Conservation (phyloP, 2,329 filamentous ascomycete species). For the Helminthosporium solani region DNA sequence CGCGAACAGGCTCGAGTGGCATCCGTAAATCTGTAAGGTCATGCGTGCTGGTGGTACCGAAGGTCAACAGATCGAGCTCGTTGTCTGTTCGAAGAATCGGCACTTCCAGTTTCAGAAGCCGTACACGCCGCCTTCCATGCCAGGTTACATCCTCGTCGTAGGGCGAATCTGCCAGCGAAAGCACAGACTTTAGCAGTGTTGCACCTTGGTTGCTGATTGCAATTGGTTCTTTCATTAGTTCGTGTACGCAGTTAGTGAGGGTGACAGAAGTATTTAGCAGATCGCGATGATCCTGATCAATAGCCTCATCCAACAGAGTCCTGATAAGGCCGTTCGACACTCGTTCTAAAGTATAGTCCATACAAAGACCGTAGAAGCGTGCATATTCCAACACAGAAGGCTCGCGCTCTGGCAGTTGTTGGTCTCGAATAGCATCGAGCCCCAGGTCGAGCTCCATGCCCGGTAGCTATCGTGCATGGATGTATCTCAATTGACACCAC, state of each 20-base stretch:
- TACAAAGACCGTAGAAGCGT: conserved; percentile 47
- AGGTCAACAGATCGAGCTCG: conserved; percentile 46
- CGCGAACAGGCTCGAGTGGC: conserved; percentile 36
- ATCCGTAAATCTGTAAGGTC: conserved; percentile 35
- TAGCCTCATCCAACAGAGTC: conserved; percentile 8
- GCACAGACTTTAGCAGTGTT: conserved; percentile 26
- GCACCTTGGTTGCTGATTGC: conserved; percentile 30
- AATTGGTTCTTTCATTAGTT: conserved; percentile 30
- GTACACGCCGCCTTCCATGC: conserved; percentile 19
- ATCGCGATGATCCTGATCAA: conserved; percentile 24
- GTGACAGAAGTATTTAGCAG: conserved; percentile 10
- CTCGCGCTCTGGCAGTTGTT: conserved; percentile 20
- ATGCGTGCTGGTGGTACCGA: conserved; percentile 30
- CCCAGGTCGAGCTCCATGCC: conserved; percentile 21
- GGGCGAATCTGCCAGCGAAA: conserved; percentile 6
- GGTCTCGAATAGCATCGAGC: conserved; percentile 1
- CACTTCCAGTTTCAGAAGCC: conserved; percentile 46
- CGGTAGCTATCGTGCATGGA: background rate
- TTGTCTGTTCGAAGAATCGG: conserved; percentile 51
- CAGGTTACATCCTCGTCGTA: background rate
- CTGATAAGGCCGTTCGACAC: conserved; percentile 17
- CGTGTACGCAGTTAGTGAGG: conserved; percentile 12
- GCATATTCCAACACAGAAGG: conserved; percentile 50
- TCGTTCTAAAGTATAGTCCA: conserved; percentile 37
- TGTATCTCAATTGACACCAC: background rate